These are phyloP conservation scores for Aspergillus hancockii DNA, from an alignment of 495 filamentous ascomycete species.

Conservation along the genomic window DNA sequence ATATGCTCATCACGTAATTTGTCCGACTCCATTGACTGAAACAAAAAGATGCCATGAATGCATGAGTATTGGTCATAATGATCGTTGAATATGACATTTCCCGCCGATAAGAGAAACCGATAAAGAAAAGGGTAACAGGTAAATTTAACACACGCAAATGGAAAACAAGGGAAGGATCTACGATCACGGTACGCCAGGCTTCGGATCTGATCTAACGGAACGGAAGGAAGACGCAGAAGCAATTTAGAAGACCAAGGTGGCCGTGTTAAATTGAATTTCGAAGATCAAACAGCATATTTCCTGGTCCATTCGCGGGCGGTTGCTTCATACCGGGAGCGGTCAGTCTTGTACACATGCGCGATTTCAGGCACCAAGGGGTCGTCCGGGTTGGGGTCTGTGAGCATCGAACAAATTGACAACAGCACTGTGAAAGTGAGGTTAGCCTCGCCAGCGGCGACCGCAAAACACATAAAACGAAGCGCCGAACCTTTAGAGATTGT, in stretches of 20 bases:
- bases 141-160: slow-evolving; percentile 27
- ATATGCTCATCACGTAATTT: slow-evolving; percentile 25
- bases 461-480: background rate
- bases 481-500: slow-evolving; percentile 94
- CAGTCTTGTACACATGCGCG: slow-evolving; percentile 99
- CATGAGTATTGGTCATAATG: slow-evolving; percentile 48
- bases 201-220: slow-evolving; percentile 45
- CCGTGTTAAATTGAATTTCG: slow-evolving; percentile 29
- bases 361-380: slow-evolving; percentile 98
- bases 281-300: slow-evolving; percentile 84
- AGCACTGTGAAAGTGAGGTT: slow-evolving; percentile 60
- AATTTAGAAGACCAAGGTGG: slow-evolving; percentile 31
- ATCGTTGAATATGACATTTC: slow-evolving; percentile 47
- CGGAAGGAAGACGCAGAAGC: slow-evolving; percentile 39
- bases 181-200: slow-evolving; percentile 51
- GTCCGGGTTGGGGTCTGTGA: slow-evolving; percentile 98
- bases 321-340: slow-evolving; percentile 90
- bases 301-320: slow-evolving; percentile 98
- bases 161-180: slow-evolving; percentile 41
- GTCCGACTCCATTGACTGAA: slow-evolving; percentile 29
- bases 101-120: slow-evolving; percentile 29
- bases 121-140: slow-evolving; percentile 24
- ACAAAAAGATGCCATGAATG: slow-evolving; percentile 45
- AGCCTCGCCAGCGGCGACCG: slow-evolving; percentile 13
- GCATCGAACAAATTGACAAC: slow-evolving; percentile 99